Conservation (phyloP, 495 filamentous ascomycete genomes). For the Annulohypoxylon moriforme region DNA sequence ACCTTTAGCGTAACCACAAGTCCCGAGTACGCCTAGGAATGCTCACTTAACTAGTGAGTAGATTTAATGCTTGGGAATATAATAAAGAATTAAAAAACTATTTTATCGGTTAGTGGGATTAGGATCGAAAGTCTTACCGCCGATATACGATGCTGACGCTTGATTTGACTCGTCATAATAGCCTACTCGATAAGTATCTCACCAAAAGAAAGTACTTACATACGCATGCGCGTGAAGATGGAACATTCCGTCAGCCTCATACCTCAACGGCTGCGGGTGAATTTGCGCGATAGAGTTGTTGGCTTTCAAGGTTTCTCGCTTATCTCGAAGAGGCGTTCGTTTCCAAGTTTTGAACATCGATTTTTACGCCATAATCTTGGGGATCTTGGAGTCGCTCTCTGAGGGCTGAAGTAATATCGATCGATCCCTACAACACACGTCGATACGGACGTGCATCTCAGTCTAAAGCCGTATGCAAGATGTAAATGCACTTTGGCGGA, state of each 20-base stretch:
- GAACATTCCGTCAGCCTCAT: constrained; percentile 24
- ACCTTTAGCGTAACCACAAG: constrained; percentile 23
- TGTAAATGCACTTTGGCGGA: background rate
- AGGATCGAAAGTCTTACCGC: background rate
- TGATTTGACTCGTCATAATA: constrained; percentile 1
- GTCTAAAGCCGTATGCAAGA: constrained; percentile 1
- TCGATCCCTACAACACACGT: background rate
- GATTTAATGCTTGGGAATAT: background rate
- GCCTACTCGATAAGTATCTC: too few relatives aligned
- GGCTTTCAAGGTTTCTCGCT: constrained; percentile 24
- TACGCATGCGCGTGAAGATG: background rate
- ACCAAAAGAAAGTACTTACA: constrained; percentile 8
- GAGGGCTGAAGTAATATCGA: background rate
- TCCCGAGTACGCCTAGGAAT: too few relatives aligned
- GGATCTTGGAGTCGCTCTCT: background rate
- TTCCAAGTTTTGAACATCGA: constrained; percentile 18
- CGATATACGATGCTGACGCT: constrained; percentile 1
- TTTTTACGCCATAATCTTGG: background rate
- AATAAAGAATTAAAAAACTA: background rate
- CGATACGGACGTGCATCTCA: background rate
- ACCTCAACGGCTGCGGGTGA: constrained; percentile 16
- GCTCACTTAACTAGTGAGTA: too few relatives aligned
- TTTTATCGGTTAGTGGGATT: background rate
- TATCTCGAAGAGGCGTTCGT: constrained; percentile 39
- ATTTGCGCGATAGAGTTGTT: constrained; percentile 1